These are phyloP conservation scores for Cordyceps cateniannulata DNA, from an alignment of 2,329 filamentous ascomycete genomes.

Conservation along the genomic window DNA sequence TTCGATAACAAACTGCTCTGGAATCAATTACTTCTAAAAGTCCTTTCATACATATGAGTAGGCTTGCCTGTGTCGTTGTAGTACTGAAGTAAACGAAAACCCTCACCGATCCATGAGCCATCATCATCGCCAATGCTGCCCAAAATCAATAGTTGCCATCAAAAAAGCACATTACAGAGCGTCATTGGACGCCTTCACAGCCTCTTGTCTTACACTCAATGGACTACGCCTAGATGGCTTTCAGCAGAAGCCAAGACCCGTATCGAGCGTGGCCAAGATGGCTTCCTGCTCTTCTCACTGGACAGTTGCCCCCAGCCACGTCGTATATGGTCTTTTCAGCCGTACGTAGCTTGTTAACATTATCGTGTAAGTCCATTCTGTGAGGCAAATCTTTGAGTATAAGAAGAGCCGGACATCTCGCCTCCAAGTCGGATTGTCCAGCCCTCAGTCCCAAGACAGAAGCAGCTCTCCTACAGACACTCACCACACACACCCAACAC, in stretches of 20 bases:
- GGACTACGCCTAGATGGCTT: neutral
- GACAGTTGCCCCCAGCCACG: neutral
- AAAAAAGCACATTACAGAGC: neutral
- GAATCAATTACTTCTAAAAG: neutral
- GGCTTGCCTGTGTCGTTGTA: neutral
- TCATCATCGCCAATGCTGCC: neutral
- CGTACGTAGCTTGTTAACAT: neutral
- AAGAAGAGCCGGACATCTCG: neutral
- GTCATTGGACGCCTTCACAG: neutral
- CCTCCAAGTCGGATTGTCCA: neutral
- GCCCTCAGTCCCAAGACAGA: neutral
- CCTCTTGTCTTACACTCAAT: slow-evolving; percentile 5
- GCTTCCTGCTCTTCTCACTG: neutral
- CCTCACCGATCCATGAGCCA: neutral
- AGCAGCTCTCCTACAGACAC: neutral
- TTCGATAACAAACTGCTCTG: neutral
- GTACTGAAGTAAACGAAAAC: neutral
- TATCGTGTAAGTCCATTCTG: neutral
- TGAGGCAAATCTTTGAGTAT: neutral
- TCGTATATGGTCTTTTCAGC: neutral
- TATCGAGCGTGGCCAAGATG: neutral
- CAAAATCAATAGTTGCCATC: neutral
- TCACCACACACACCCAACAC: neutral
- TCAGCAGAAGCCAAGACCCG: slow-evolving; percentile 3
- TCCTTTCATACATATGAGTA: neutral